These are phyloP conservation scores for Ceratocystis alfenasii DNA, from an alignment of 2,329 filamentous ascomycete genomes.

Conservation along the genomic window DNA sequence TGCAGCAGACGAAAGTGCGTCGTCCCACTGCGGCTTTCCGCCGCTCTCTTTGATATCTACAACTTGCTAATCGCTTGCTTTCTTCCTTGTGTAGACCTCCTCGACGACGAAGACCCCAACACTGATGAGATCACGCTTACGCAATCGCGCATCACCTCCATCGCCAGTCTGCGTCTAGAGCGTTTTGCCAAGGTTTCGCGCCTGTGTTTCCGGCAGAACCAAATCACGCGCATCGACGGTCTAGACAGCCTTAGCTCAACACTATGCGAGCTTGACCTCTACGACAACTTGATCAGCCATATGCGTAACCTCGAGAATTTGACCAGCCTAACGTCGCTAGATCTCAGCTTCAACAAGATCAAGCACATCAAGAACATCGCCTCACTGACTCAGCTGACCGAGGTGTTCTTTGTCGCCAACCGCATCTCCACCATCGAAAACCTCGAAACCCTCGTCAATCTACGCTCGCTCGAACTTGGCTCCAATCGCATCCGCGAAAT, in stretches of 20 bases:
- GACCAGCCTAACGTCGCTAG: conserved; percentile 62
- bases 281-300: conserved; percentile 89
- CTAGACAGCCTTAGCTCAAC: conserved; percentile 53
- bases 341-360: conserved; percentile 98
- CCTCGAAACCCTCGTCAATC: conserved; percentile 58
- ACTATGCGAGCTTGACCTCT: conserved; percentile 78
- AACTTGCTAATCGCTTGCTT: not conserved
- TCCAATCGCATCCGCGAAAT: conserved; percentile 88
- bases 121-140: conserved; percentile 75
- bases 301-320: conserved; percentile 73
- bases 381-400: conserved; percentile 63
- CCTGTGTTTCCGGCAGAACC: conserved; percentile 86
- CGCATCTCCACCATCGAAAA: conserved; percentile 82
- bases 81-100: conserved; percentile 37
- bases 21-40: not conserved
- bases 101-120: conserved; percentile 48
- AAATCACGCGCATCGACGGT: conserved; percentile 68
- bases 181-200: conserved; percentile 66
- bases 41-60: not conserved
- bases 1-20: conserved; percentile 64
- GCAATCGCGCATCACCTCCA: conserved; percentile 72
- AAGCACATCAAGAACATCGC: conserved; percentile 89
- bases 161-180: conserved; percentile 66
- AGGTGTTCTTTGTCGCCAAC: conserved; percentile 90
- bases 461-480: conserved; percentile 79